Base-by-base conservation (phyloP, 2,329 filamentous ascomycete species). In the Trichothecium sympodiale region DNA sequence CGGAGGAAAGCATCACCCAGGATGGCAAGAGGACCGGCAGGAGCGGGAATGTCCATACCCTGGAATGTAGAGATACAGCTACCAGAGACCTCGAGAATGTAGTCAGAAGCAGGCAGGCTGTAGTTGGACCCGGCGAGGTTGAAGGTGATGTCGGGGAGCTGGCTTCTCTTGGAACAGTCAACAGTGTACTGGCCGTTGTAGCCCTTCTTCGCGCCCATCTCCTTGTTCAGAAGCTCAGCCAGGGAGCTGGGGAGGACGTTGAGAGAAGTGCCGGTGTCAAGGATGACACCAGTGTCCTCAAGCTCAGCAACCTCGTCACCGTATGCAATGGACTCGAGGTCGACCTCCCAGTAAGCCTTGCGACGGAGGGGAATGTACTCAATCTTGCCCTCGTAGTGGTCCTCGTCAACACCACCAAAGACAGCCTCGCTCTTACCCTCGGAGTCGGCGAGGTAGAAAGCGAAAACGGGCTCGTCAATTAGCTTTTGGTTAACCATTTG, bases 321-420 rank as follows among this genome's bases (percentile, higher is more conserved):
- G 45, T 95, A 86, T 38, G 82, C 78, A 64, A 98, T 91, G 45
- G 86, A 73, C 53, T 96, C 81, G 42, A 98, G 79, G 53, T 96
- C 88, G 38, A 98, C 89, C 74, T 98, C 91, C 91, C 91, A 98
- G 76, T 98, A 98, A 34, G 91, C 91, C 81, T 96, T 96, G 59
- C 91, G 85, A 61, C 91, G 85, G 49, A 98, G 77, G 37, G 91
- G 91, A 48, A 98, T 86, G 61, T 87, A 93, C 57, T 80, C 84
- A 52, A 98, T 74, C 62, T 96, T 80, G 54, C 91, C 91, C 28
- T 72, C 79, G 60, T 71, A 78, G 70, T 91, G 86, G 55, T 69
- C 67, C 65, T 86, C 67, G 61, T 96, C 80, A 42, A 94, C 64
- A 46, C 89, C 89, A 60, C 89, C 89, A 47, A 98, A 98, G 47